phyloP scores from a whole-genome alignment of 2,329 filamentous ascomycete species.

The Helotiales sp. region DNA sequence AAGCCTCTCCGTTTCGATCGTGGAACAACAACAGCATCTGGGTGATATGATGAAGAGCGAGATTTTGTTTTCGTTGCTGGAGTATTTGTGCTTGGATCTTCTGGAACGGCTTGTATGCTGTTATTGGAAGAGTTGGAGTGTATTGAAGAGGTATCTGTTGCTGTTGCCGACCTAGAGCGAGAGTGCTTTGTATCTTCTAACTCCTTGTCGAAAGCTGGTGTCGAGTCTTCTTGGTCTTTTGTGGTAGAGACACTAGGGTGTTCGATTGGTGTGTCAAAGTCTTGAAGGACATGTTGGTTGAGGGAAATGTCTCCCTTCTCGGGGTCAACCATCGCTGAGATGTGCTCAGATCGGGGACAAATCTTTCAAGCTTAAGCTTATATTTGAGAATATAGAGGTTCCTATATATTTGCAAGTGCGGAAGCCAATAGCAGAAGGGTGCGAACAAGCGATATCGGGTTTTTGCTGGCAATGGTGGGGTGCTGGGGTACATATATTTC shows the following conservation, averaged over 20 bases:
- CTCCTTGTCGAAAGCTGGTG: not conserved
- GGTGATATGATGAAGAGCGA: constrained; percentile 42
- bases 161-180: constrained; percentile 1
- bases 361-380: not conserved
- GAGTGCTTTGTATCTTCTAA: not conserved
- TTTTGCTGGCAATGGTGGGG: not conserved
- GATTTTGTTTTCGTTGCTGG: constrained; percentile 4
- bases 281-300: constrained; percentile 16
- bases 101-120: constrained; percentile 18
- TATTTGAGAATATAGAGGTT: not conserved
- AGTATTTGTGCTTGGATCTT: not conserved
- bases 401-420: not conserved
- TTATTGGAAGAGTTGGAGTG: constrained; percentile 21
- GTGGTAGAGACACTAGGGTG: constrained; percentile 21
- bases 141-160: constrained; percentile 13
- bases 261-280: constrained; percentile 19
- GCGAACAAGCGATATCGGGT: not conserved
- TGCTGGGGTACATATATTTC: not conserved
- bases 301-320: constrained; percentile 17
- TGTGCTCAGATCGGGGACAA: not conserved
- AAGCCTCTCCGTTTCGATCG: constrained; percentile 65
- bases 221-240: constrained; percentile 13
- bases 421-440: not conserved
- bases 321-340: constrained; percentile 10
- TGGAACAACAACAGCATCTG: constrained; percentile 45